Evolutionary conservation across 805 yeast species (phyloP), one percentile per base, ranked within the genome.

Genomic region (Saccharomyces kudriavzevii): DNA sequence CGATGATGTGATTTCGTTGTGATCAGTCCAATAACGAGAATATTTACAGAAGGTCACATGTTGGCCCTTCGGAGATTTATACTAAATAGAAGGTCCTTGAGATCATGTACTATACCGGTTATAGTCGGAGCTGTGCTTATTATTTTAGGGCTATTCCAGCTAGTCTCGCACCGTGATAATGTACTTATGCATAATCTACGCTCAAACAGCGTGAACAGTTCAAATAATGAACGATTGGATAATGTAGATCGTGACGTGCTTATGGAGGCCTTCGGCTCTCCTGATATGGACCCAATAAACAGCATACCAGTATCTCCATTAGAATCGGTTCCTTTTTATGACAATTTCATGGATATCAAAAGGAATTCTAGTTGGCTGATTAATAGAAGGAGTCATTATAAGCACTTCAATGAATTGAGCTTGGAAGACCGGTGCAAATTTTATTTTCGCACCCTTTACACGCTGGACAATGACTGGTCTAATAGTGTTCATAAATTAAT

Each of bases 381-480:
- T 4, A n/a, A 45, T 25, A 52, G 45, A 22, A 53, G 49, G 8
- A 45, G 47, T 20, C 46, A 48, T 2, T 56, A 45, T 40, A 56
- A 53, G 48, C 13, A 45, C 25, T 60, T 57, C 49, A 20, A 35
- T 3, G 55, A 56, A 20, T 52, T 58, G n/a, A 52, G 56, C 30
- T 25, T 54, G 22, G 28, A 51, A 3, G 47, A 56, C 8, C 53
- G 49, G 29, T 60, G 64, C 50, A 49, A 52, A 40, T 56, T 56
- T 24, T 60, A 59, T 49, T 59, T 56, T 54, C 58, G 56, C 14
- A 52, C 58, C 8, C 43, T 60, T n/a, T 59, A 60, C 54, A 43
- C 55, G 6, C 28, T 59, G 53, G 53, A 58, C 31, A 53, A 54
- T 31, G 43, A 58, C 13, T 60, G 64, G 64, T 35, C 60, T 14